Evolutionary conservation across 495 filamentous ascomycete species (phyloP).

Genomic region (Penicillium dipodomyicola): DNA sequence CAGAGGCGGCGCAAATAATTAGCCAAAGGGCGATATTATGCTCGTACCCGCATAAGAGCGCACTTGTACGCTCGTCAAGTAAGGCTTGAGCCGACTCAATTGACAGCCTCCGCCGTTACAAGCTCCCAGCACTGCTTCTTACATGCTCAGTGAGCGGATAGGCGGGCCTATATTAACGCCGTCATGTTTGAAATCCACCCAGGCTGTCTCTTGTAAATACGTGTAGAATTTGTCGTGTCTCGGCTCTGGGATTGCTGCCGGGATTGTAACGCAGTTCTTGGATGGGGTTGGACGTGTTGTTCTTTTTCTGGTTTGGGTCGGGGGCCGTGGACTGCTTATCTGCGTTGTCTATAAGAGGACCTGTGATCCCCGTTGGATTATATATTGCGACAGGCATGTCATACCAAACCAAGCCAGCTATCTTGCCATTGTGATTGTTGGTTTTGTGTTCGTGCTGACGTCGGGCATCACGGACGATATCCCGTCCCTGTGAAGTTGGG

Average conservation of each 20-base stretch:
- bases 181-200: neutral
- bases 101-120: neutral
- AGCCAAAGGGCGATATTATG: neutral
- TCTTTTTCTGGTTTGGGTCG: neutral
- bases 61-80: neutral
- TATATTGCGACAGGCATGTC: neutral
- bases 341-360: constrained; percentile 1
- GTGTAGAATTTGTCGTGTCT: neutral
- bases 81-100: neutral
- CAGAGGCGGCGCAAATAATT: neutral
- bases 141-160: neutral
- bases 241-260: neutral
- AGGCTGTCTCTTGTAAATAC: neutral
- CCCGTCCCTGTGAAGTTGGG: neutral
- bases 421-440: too few species aligned
- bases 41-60: neutral
- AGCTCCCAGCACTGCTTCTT: constrained; percentile 1
- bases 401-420: neutral
- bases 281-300: neutral
- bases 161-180: neutral
- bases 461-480: neutral
- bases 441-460: neutral
- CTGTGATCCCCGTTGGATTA: neutral
- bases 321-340: neutral
- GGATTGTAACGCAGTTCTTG: neutral